Percentiles rank a stretch among this genome's conserved stretches.
These are phyloP conservation scores for Cladorrhinum samala DNA, from an alignment of 495 filamentous ascomycete genomes.

Conservation along the genomic window DNA sequence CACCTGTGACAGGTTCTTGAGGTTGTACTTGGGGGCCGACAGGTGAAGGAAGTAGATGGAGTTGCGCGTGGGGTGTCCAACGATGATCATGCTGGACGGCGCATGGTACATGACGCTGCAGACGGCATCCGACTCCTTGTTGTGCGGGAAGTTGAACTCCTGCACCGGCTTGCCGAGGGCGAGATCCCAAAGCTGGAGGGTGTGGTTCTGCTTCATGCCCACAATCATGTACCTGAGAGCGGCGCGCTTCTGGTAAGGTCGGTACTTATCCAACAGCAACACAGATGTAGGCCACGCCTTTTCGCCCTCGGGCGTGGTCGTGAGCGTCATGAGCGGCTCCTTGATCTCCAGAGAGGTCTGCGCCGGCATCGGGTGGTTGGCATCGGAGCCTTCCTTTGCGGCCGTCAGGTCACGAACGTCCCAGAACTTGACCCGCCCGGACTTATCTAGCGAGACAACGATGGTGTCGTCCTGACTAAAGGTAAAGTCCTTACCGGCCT, in stretches of 20 bases:
- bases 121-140: constrained; percentile 92
- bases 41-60: constrained; percentile 95
- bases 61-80: constrained; percentile 95
- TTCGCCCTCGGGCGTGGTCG: constrained; percentile 69
- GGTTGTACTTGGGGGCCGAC: constrained; percentile 83
- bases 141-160: constrained; percentile 92
- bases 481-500: constrained; percentile 95
- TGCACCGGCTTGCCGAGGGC: constrained; percentile 90
- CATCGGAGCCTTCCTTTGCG: constrained; percentile 47
- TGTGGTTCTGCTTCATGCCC: constrained; percentile 98
- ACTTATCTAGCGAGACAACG: constrained; percentile 94
- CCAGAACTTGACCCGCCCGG: constrained; percentile 93
- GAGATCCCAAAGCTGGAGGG: constrained; percentile 98
- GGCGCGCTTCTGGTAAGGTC: constrained; percentile 77
- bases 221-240: constrained; percentile 92
- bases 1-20: constrained; percentile 76
- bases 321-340: constrained; percentile 69
- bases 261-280: constrained; percentile 88
- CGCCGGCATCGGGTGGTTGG: constrained; percentile 42
- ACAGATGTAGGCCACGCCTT: constrained; percentile 96
- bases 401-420: constrained; percentile 75
- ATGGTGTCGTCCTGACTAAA: constrained; percentile 95
- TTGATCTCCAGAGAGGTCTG: constrained; percentile 63
- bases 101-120: constrained; percentile 95
- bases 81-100: constrained; percentile 78